Conservation (phyloP, 495 filamentous ascomycete genomes). For the Talaromyces borbonicus region DNA sequence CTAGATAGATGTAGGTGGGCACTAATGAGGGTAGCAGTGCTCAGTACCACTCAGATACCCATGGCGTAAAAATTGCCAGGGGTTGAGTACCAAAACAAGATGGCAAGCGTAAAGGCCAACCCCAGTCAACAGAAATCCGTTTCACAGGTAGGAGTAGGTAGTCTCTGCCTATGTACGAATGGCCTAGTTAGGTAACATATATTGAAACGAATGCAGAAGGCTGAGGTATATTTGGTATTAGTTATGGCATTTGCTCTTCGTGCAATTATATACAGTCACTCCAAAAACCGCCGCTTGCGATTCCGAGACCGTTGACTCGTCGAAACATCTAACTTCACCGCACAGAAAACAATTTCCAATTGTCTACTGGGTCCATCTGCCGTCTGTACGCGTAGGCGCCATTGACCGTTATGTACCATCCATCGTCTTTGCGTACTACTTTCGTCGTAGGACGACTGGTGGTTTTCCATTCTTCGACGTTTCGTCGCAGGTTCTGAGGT, state of each 20-base stretch:
- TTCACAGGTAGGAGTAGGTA: too few species aligned
- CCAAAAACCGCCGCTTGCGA: constrained; percentile 54
- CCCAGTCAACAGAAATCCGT: too few species aligned
- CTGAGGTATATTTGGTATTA: too few species aligned
- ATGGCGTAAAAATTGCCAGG: too few species aligned
- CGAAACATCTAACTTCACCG: constrained; percentile 73
- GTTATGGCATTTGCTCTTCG: too few species aligned
- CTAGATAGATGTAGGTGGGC: background rate
- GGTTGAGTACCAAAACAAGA: too few species aligned
- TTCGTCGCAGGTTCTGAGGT: constrained; percentile 30
- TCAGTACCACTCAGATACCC: too few species aligned
- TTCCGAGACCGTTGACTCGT: constrained; percentile 62
- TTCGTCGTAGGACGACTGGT: background rate
- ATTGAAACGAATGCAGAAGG: too few species aligned
- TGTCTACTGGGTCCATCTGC: constrained; percentile 22
- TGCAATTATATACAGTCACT: constrained; percentile 14
- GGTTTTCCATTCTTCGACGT: constrained; percentile 33
- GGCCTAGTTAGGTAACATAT: too few species aligned
- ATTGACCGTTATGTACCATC: constrained; percentile 72
- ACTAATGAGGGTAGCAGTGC: background rate
- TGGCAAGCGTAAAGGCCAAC: too few species aligned
- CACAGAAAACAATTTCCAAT: constrained; percentile 58
- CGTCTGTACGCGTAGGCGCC: constrained; percentile 66
- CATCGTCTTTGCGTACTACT: constrained; percentile 34
- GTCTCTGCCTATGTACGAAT: too few species aligned